These are phyloP conservation scores for Tilletia horrida DNA, from an alignment of 1,284 basidiomycete genomes.

Conservation along the genomic window DNA sequence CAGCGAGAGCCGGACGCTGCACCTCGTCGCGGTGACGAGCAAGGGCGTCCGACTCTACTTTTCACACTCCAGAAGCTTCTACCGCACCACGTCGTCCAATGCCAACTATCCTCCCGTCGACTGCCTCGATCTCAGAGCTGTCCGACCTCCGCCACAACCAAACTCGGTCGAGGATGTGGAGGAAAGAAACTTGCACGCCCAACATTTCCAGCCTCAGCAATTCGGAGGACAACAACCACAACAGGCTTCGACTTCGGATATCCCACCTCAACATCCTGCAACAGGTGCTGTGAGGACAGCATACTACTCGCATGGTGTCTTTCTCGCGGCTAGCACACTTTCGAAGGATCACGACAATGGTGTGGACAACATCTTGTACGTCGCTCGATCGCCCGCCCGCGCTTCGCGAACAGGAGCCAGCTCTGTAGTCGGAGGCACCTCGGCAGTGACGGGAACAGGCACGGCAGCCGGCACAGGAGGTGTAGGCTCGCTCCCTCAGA, in stretches of 20 bases:
- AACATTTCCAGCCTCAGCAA: background rate
- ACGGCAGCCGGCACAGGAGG: no score
- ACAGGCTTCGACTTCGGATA: background rate
- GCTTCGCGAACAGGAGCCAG: background rate
- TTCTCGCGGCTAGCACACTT: slow-evolving; percentile 23
- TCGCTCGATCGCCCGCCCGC: slow-evolving; percentile 3
- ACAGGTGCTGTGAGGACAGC: background rate
- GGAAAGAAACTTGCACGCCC: background rate
- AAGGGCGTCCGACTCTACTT: slow-evolving; percentile 52
- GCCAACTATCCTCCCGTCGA: slow-evolving; percentile 27
- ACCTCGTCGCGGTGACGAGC: slow-evolving; percentile 50
- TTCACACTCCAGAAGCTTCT: slow-evolving; percentile 44
- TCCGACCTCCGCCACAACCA: slow-evolving; percentile 24
- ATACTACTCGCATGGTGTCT: slow-evolving; percentile 23
- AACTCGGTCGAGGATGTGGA: slow-evolving; percentile 20
- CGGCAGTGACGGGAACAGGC: background rate
- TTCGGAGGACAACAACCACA: no score
- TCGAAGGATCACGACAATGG: slow-evolving; percentile 1
- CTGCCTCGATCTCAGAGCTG: slow-evolving; percentile 12
- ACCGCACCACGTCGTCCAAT: slow-evolving; percentile 32
- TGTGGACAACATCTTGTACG: slow-evolving; percentile 17
- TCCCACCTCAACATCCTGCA: slow-evolving; percentile 18
- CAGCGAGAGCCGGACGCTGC: slow-evolving; percentile 27
- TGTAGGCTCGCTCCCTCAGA: background rate
- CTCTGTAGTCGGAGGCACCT: background rate